phyloP scores from a whole-genome alignment of 768 basidiomycete genomes.

The Strobilomyces confusus region DNA sequence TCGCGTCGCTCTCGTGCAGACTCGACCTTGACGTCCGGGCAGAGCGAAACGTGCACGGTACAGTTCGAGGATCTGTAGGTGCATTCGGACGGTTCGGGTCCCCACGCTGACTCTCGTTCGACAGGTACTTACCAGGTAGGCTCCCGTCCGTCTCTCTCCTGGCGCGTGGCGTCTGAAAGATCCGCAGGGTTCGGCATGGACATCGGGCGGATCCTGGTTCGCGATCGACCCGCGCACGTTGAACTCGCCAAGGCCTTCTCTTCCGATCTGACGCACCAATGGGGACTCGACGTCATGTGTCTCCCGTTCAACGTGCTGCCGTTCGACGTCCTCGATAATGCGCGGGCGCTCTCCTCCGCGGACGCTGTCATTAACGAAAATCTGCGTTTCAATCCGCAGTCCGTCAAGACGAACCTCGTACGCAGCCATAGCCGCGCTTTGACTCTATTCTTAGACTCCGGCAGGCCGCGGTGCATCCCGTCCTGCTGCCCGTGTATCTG shows the following conservation, averaged over 20 bases:
- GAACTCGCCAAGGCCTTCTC: constrained; percentile 44
- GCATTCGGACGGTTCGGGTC: neutral
- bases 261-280: constrained; percentile 42
- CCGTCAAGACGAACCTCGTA: constrained; percentile 46
- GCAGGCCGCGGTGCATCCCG: constrained; percentile 57
- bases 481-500: constrained; percentile 63
- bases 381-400: constrained; percentile 40
- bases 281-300: constrained; percentile 48
- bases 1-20: constrained; percentile 3
- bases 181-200: constrained; percentile 20
- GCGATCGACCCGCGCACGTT: constrained; percentile 23
- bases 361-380: constrained; percentile 37
- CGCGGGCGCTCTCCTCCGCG: constrained; percentile 32
- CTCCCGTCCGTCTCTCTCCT: neutral
- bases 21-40: constrained; percentile 17
- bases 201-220: constrained; percentile 43
- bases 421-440: constrained; percentile 14
- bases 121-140: constrained; percentile 31
- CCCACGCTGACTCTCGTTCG: constrained; percentile 10
- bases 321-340: constrained; percentile 42
- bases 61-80: constrained; percentile 48
- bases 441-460: constrained; percentile 4
- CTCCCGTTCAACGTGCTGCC: constrained; percentile 56
- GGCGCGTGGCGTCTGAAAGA: neutral
- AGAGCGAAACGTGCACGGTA: constrained; percentile 29